Percentiles rank a stretch among this genome's conserved stretches.
Evolutionary conservation across 352 stramenopile species (phyloP).

Genomic region (Globisporangium carolinianum): DNA sequence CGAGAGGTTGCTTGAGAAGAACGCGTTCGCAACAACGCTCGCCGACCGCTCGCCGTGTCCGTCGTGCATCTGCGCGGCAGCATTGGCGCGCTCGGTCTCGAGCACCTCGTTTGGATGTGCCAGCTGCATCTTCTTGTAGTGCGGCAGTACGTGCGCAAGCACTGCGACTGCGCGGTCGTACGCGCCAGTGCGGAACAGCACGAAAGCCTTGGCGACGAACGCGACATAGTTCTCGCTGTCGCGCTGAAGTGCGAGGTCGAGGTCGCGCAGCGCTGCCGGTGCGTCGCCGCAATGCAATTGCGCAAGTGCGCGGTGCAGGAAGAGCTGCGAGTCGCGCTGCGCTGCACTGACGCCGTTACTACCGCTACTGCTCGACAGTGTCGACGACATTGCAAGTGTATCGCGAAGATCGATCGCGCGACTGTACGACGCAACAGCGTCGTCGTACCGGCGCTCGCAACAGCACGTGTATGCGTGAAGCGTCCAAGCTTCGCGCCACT

Average conservation of each 20-base stretch:
- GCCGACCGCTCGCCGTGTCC: not conserved
- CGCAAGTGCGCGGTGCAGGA: constrained; percentile 27
- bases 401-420: constrained; percentile 24
- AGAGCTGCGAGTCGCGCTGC: constrained; percentile 23
- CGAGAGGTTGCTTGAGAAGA: constrained; percentile 1
- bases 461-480: constrained; percentile 40
- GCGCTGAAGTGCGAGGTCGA: constrained; percentile 33
- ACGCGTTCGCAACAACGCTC: constrained; percentile 8
- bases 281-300: constrained; percentile 21
- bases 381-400: not conserved
- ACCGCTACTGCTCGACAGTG: not conserved
- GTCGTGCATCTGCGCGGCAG: constrained; percentile 10
- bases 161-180: constrained; percentile 14
- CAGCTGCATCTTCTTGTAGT: constrained; percentile 27
- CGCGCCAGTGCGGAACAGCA: constrained; percentile 18
- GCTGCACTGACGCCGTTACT: not conserved
- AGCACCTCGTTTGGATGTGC: constrained; percentile 17
- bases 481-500: constrained; percentile 35
- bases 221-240: constrained; percentile 35
- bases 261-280: constrained; percentile 17
- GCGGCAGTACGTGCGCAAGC: constrained; percentile 23
- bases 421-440: constrained; percentile 27
- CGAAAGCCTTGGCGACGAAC: constrained; percentile 36
- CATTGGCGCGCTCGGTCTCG: constrained; percentile 19
- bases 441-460: constrained; percentile 21